These are phyloP conservation scores for Penicillium sp. DNA, from an alignment of 2,329 filamentous ascomycete species.

Conservation along the genomic window DNA sequence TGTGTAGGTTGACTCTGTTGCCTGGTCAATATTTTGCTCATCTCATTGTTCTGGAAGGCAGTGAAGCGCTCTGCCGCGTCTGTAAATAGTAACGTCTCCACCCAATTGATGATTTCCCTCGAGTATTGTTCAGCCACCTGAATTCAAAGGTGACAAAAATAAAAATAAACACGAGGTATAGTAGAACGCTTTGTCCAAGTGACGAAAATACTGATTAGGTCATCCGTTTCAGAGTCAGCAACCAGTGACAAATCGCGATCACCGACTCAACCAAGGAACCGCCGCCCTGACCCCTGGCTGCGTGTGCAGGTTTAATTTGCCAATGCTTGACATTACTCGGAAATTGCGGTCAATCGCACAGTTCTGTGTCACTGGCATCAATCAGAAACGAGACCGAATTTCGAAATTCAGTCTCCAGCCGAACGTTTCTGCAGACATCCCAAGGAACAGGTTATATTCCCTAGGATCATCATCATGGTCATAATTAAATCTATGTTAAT, in stretches of 20 bases:
- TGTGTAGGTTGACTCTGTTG: background rate
- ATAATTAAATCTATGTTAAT: background rate
- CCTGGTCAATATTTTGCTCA: background rate
- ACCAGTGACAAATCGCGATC: slow-evolving; percentile 8
- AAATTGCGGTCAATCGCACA: background rate
- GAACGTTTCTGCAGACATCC: too few relatives aligned
- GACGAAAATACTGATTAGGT: background rate
- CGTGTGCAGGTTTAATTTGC: background rate
- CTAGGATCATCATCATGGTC: background rate
- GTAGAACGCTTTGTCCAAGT: background rate
- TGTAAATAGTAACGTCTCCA: slow-evolving; percentile 20
- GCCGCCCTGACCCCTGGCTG: background rate
- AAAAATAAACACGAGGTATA: background rate
- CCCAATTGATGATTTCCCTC: background rate
- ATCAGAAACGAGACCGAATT: background rate
- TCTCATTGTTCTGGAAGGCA: background rate
- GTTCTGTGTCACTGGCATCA: background rate
- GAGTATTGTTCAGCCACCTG: background rate
- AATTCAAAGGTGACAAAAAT: background rate
- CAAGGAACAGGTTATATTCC: background rate
- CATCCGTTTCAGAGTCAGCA: slow-evolving; percentile 8
- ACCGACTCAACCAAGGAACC: slow-evolving; percentile 8
- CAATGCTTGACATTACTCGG: background rate
- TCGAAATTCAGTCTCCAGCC: too few relatives aligned
- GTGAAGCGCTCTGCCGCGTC: background rate